These are phyloP conservation scores for Farysia itapuensis DNA, from an alignment of 1,284 basidiomycete genomes.

Conservation along the genomic window DNA sequence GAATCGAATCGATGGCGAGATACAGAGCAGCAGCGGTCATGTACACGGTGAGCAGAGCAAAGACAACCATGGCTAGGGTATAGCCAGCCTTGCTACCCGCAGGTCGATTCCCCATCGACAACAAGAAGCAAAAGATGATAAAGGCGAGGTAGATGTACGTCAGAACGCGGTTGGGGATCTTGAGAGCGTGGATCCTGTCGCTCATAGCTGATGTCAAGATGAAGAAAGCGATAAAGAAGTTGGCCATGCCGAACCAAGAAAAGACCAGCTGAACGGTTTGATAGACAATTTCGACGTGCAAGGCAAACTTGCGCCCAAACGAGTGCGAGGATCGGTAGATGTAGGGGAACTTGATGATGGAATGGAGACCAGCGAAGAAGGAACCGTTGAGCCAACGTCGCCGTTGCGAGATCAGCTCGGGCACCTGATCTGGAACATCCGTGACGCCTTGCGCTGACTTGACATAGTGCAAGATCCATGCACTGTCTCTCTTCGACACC, in stretches of 20 bases:
- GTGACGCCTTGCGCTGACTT: conserved; percentile 55
- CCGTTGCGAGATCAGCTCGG: conserved; percentile 55
- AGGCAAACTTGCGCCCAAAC: conserved; percentile 44
- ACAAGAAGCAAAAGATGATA: conserved; percentile 56
- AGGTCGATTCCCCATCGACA: conserved; percentile 58
- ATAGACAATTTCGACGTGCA: conserved; percentile 59
- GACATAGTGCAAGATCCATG: conserved; percentile 58
- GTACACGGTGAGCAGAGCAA: conserved; percentile 53
- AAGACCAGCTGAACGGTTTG: conserved; percentile 54
- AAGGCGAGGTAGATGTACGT: conserved; percentile 58
- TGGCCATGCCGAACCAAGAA: conserved; percentile 55
- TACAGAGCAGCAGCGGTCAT: conserved; percentile 56
- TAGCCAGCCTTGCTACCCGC: conserved; percentile 53
- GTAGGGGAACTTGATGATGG: conserved; percentile 58
- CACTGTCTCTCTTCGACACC: conserved; percentile 60
- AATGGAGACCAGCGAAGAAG: conserved; percentile 58
- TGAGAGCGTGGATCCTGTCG: conserved; percentile 38
- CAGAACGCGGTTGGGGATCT: conserved; percentile 50
- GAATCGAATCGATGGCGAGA: conserved; percentile 44
- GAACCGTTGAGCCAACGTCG: conserved; percentile 57
- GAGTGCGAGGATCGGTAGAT: conserved; percentile 57
- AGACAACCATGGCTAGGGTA: conserved; percentile 52
- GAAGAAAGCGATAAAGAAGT: conserved; percentile 50
- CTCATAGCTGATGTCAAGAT: conserved; percentile 52
- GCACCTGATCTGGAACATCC: conserved; percentile 53